Evolutionary conservation across 2,329 filamentous ascomycete genomes (phyloP).

Genomic region (Westerdykella sp.): DNA sequence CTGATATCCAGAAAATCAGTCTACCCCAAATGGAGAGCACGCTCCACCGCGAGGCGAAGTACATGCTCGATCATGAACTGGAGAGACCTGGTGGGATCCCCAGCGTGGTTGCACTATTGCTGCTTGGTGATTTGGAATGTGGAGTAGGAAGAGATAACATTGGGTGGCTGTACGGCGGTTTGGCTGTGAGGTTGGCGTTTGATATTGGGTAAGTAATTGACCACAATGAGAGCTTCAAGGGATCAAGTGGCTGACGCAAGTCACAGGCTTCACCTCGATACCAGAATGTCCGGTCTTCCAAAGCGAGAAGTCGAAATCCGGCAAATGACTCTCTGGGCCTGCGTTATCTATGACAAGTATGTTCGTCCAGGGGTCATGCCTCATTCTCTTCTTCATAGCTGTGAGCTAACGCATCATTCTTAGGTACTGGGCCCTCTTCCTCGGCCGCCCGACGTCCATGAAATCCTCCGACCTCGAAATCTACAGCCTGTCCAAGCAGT

Average conservation of each 20-base stretch:
- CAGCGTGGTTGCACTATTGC: slow-evolving; percentile 47
- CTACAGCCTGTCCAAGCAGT: slow-evolving; percentile 43
- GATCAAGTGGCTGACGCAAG: slow-evolving; percentile 4
- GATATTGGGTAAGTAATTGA: slow-evolving; percentile 21
- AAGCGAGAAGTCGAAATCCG: slow-evolving; percentile 46
- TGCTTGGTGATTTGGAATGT: slow-evolving; percentile 50
- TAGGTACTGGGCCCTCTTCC: slow-evolving; percentile 49
- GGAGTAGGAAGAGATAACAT: slow-evolving; percentile 50
- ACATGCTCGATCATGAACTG: slow-evolving; percentile 50
- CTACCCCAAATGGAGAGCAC: slow-evolving; percentile 47
- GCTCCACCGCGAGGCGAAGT: slow-evolving; percentile 50
- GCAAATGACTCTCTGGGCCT: slow-evolving; percentile 49
- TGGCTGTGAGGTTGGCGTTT: slow-evolving; percentile 26
- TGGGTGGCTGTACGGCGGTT: slow-evolving; percentile 51
- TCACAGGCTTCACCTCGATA: slow-evolving; percentile 46
- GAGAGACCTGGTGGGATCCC: slow-evolving; percentile 49
- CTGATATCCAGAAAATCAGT: slow-evolving; percentile 46
- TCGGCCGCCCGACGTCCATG: slow-evolving; percentile 50
- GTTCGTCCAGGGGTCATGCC: no score
- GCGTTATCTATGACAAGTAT: slow-evolving; percentile 48
- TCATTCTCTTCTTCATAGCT: not conserved
- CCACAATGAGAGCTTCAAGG: slow-evolving; percentile 43
- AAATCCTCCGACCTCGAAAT: slow-evolving; percentile 48
- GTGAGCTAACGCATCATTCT: slow-evolving; percentile 5
- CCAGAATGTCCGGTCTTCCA: slow-evolving; percentile 38